A percentile compares a stretch with the other conserved stretches of the same genome.
Conservation (phyloP, 306 rosid species). For the Spatholobus suberectus region DNA sequence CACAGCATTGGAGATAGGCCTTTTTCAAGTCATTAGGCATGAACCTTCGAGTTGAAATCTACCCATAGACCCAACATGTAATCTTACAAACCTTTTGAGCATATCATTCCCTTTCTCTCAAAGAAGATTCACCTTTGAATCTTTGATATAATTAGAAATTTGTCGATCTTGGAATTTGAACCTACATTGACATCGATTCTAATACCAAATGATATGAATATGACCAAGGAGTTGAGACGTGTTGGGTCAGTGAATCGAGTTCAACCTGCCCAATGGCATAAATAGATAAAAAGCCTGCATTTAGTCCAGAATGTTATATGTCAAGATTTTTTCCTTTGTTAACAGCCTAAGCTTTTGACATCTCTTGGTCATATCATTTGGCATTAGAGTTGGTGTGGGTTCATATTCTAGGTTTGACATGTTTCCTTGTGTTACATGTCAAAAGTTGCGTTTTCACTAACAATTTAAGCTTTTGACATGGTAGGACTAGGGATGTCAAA, state of each 20-base stretch:
- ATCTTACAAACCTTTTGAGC: neutral
- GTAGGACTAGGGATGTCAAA: too few relatives aligned
- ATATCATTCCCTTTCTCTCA: neutral
- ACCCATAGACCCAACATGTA: too few relatives aligned
- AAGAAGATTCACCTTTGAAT: too few relatives aligned
- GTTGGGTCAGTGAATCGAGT: neutral
- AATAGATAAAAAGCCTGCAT: too few relatives aligned
- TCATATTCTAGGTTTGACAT: neutral
- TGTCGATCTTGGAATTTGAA: neutral
- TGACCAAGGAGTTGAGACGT: neutral
- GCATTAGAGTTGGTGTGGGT: neutral
- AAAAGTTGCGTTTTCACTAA: neutral
- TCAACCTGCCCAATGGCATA: neutral
- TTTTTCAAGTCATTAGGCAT: too few relatives aligned
- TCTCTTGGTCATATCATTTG: too few relatives aligned
- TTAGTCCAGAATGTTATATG: neutral
- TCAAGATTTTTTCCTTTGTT: neutral
- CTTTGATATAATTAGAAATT: neutral
- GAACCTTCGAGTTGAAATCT: too few relatives aligned
- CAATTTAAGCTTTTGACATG: neutral
- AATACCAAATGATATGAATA: too few relatives aligned
- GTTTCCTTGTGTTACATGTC: neutral
- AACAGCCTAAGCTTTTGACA: too few relatives aligned
- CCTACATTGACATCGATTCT: neutral
- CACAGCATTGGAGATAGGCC: too few relatives aligned